A percentile compares a stretch with the other conserved stretches of the same genome.
phyloP scores from a whole-genome alignment of 768 basidiomycete genomes.

The Tulasnella sp. region DNA sequence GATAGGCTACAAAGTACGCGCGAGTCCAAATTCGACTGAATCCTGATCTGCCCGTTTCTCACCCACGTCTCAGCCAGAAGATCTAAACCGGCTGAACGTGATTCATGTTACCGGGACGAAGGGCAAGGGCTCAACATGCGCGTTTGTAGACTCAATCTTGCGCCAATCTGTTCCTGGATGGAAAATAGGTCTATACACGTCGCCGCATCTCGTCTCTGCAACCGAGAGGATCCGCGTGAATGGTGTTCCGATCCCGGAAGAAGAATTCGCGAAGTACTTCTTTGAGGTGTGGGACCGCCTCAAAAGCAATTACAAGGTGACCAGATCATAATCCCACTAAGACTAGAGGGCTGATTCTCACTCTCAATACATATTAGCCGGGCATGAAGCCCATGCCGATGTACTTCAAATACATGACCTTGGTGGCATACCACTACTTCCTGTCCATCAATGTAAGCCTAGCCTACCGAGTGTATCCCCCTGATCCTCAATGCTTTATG shows the following conservation, averaged over 20 bases:
- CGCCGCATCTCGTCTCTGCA: constrained; percentile 91
- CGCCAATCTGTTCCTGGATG: constrained; percentile 60
- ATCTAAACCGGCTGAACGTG: constrained; percentile 81
- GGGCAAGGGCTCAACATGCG: constrained; percentile 95
- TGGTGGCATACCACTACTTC: constrained; percentile 88
- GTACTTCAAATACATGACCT: constrained; percentile 89
- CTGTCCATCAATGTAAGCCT: constrained; percentile 46
- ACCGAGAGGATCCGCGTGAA: constrained; percentile 92
- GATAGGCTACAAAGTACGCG: constrained; percentile 72
- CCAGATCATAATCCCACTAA: constrained; percentile 17
- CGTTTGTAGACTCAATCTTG: constrained; percentile 80
- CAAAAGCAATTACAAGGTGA: constrained; percentile 48
- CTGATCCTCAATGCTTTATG: neutral
- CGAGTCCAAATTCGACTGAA: neutral
- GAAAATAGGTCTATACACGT: constrained; percentile 92
- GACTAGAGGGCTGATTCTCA: constrained; percentile 3
- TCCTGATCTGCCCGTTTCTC: neutral
- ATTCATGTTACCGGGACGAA: constrained; percentile 97
- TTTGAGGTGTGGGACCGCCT: constrained; percentile 93
- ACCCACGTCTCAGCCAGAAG: constrained; percentile 43
- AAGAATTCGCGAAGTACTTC: constrained; percentile 80
- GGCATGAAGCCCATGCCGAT: constrained; percentile 60
- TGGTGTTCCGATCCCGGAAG: constrained; percentile 79
- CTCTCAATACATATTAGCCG: constrained; percentile 8
- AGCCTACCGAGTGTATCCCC: neutral